Evolutionary conservation across 1,284 basidiomycete species (phyloP).

Genomic region (Melampsora larici-populina): DNA sequence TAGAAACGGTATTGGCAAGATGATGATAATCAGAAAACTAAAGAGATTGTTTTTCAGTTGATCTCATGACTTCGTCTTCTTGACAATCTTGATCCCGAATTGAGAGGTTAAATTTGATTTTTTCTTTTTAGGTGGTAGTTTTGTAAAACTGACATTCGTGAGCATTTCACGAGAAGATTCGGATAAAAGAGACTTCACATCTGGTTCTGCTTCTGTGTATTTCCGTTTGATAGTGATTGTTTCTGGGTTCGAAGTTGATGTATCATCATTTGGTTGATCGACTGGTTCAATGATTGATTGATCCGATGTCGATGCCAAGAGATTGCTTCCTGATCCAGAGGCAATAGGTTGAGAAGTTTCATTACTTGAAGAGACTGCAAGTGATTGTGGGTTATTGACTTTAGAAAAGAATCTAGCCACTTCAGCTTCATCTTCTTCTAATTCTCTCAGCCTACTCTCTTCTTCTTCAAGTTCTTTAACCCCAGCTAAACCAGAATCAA

Average conservation of each 20-base stretch:
- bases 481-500: constrained; percentile 36
- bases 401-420: constrained; percentile 39
- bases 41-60: too few species aligned
- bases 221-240: constrained; percentile 50
- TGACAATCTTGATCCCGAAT: constrained; percentile 36
- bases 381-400: background rate
- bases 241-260: constrained; percentile 65
- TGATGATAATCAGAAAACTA: too few species aligned
- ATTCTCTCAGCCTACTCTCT: constrained; percentile 23
- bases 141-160: constrained; percentile 29
- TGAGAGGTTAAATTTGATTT: constrained; percentile 19
- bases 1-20: too few species aligned
- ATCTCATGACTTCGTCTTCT: constrained; percentile 7
- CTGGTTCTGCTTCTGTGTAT: constrained; percentile 51
- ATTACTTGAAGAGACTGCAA: background rate
- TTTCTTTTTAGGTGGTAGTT: constrained; percentile 36
- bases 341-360: constrained; percentile 5
- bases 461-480: constrained; percentile 34
- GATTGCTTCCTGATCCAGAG: constrained; percentile 27
- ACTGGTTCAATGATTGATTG: background rate
- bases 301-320: background rate
- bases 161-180: constrained; percentile 66
- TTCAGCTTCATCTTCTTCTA: constrained; percentile 44
- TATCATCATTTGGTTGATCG: constrained; percentile 60
- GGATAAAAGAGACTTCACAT: constrained; percentile 62